Percentiles rank a stretch among this genome's conserved stretches.
phyloP scores from a whole-genome alignment of 2,329 filamentous ascomycete species.

The Tolypocladium endophyticum region DNA sequence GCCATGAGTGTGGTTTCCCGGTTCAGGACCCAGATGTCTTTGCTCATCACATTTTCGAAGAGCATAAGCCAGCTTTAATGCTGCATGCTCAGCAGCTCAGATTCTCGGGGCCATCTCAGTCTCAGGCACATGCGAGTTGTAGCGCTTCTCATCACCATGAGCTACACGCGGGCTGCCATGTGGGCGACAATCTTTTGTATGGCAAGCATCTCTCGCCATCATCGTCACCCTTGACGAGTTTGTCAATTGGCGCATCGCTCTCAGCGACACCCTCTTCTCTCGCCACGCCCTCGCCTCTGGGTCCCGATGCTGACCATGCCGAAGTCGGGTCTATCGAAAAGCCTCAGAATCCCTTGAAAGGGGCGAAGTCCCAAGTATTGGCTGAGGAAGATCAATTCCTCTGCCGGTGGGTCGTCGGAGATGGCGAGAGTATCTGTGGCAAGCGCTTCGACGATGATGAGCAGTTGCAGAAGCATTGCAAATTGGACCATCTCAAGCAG shows the following conservation, averaged over 20 bases:
- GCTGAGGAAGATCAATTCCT: conserved; percentile 13
- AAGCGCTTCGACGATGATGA: conserved; percentile 31
- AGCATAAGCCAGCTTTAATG: conserved; percentile 11
- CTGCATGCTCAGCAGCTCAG: conserved; percentile 6
- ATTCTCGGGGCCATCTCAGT: neutral
- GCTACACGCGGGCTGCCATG: conserved; percentile 1
- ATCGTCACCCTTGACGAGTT: conserved; percentile 11
- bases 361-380: conserved; percentile 8
- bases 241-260: conserved; percentile 12
- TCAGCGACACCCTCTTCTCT: conserved; percentile 16
- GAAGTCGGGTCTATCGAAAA: neutral
- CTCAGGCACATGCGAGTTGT: neutral
- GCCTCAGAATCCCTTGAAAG: neutral
- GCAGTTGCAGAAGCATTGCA: conserved; percentile 45
- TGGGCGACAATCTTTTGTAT: neutral
- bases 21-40: conserved; percentile 15
- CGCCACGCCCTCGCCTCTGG: conserved; percentile 16
- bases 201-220: conserved; percentile 10
- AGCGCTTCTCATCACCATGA: neutral
- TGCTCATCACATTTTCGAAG: conserved; percentile 17
- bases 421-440: conserved; percentile 15
- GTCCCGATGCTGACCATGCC: conserved; percentile 8
- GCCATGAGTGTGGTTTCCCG: conserved; percentile 16
- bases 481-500: conserved; percentile 34
- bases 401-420: conserved; percentile 22